Evolutionary conservation across 1,139 yeast species (phyloP).

Genomic region (Pichia sp.): DNA sequence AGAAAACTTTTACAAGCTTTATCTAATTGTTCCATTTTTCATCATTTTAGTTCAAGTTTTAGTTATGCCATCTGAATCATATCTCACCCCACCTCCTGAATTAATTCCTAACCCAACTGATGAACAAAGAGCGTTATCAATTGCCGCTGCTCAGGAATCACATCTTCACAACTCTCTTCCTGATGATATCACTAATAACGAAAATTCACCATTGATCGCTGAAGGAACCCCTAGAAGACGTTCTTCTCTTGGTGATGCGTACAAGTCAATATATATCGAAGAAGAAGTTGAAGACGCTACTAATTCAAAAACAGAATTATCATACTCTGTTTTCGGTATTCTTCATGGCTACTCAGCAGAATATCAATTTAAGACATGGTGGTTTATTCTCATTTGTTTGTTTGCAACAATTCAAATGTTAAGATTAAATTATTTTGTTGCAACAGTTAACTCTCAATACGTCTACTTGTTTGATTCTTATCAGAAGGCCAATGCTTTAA

Average conservation of each 20-base stretch:
- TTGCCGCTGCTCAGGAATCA: constrained; percentile 20
- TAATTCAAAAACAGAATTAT: constrained; percentile 16
- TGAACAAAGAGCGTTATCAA: constrained; percentile 20
- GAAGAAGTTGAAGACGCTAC: constrained; percentile 24
- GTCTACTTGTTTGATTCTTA: constrained; percentile 37
- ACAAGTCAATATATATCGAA: constrained; percentile 27
- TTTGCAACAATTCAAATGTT: constrained; percentile 59
- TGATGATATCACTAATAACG: background rate
- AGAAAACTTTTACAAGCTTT: constrained; percentile 35
- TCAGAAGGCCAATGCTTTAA: constrained; percentile 36
- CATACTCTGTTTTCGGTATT: constrained; percentile 53
- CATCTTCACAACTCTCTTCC: constrained; percentile 9
- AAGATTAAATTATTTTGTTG: constrained; percentile 54
- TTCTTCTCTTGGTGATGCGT: constrained; percentile 29
- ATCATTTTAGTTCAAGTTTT: constrained; percentile 40
- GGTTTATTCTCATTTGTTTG: constrained; percentile 47
- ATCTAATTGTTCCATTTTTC: constrained; percentile 43
- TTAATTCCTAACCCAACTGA: constrained; percentile 24
- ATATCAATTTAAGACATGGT: constrained; percentile 43
- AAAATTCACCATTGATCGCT: constrained; percentile 6
- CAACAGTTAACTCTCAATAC: constrained; percentile 51
- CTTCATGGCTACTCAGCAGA: constrained; percentile 42
- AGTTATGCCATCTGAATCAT: constrained; percentile 46
- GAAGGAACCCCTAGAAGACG: constrained; percentile 17
- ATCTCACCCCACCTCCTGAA: constrained; percentile 28